Base-by-base conservation (phyloP, 306 rosid genomes). In the Vigna angularis region DNA sequence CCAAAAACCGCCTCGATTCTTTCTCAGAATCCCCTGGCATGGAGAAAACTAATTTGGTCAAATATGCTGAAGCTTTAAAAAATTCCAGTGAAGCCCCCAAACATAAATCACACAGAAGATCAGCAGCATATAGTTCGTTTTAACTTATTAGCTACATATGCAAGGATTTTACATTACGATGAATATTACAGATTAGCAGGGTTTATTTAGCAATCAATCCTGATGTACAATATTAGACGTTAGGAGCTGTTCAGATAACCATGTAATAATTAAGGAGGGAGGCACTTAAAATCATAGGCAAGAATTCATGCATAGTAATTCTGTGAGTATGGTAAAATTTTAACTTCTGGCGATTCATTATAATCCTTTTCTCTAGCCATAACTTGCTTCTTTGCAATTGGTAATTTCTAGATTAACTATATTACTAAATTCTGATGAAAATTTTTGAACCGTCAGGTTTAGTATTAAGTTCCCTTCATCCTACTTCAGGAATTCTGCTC, bases 11-110 rank as follows among this genome's bases (percentile, higher is more conserved):
- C 0, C 17, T 17, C 17, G 80, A 79, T 36, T 76, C 76, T 62
- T 80, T 79, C 66, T 72, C 80, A 0, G 97, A 86, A 30, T 75
- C 84, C 56, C 15, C 83, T 20, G 47, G 9, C 49, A 13, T 69
- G 0, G 89, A 86, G 38, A 89, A 83, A 48, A 77, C 84, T 48
- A 91, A 84, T 84, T 76, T 95, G 82, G 74, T 76, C 75, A 91
- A 95, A 82, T 95, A 93, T 82, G 99, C 99, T 20, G 93, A 84
- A 72, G 97, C 85, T 78, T 73, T 93, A 53, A 87, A 79, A 62
- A 82, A 86, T 58, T 84, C 97, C 70, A 70, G 79, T 18, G 81
- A 9, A 58, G 64, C 78, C 58, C 66, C 70, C 30, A 68, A 49
- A 9, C 17, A 10, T 6, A 30, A 12, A 15, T 1, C 77, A 22